Conservation (phyloP, 169 alveolate genomes). For the Babesia divergens region DNA sequence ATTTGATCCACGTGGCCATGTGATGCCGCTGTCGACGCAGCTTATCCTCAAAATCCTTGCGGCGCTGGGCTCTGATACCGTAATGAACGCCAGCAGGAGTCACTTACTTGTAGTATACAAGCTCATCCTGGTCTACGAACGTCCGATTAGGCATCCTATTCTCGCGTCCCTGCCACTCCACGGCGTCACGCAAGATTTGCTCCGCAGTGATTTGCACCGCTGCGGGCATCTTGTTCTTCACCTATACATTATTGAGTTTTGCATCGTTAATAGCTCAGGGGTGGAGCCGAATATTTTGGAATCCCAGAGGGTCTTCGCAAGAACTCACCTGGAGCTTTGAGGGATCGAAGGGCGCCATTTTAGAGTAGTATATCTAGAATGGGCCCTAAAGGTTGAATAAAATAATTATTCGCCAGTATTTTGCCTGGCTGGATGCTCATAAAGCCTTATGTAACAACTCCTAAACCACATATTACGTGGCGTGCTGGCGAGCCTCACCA, state of each 20-base stretch:
- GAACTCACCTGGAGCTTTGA: slow-evolving; percentile 59
- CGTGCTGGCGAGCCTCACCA: too few relatives aligned
- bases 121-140: slow-evolving; percentile 91
- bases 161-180: slow-evolving; percentile 87
- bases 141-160: slow-evolving; percentile 76
- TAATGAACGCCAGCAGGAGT: background rate
- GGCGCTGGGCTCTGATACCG: slow-evolving; percentile 76
- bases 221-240: slow-evolving; percentile 95
- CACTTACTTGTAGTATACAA: slow-evolving; percentile 88
- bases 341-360: slow-evolving; percentile 64
- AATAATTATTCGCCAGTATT: too few relatives aligned
- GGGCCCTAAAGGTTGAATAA: too few relatives aligned
- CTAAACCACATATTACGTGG: too few relatives aligned
- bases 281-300: background rate
- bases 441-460: too few relatives aligned
- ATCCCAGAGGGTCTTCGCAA: background rate
- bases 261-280: background rate
- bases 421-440: too few relatives aligned
- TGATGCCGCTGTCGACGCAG: slow-evolving; percentile 92
- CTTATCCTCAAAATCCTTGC: slow-evolving; percentile 95
- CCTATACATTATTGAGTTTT: slow-evolving; percentile 56
- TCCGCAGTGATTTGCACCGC: slow-evolving; percentile 98
- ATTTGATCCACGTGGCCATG: slow-evolving; percentile 94
- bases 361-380: background rate
- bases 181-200: slow-evolving; percentile 95